Evolutionary conservation across 2,329 filamentous ascomycete genomes (phyloP).

Genomic region (Penicillium verrucosum): DNA sequence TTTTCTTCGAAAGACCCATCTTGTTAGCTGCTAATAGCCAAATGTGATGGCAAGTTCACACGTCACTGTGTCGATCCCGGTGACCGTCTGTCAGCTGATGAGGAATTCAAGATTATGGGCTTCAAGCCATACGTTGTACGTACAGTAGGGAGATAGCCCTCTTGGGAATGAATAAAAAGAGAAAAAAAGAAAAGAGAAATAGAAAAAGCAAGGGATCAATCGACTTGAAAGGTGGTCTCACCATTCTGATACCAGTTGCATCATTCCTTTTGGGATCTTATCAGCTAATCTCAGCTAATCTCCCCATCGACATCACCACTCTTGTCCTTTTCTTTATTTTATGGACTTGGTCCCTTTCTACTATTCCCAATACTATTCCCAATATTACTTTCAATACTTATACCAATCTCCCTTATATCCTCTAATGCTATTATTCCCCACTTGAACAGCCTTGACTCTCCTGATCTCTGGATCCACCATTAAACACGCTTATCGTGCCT

Average conservation of each 20-base stretch:
- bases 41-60: not conserved
- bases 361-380: not conserved
- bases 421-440: not conserved
- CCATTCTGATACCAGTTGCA: conserved; percentile 10
- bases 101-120: not conserved
- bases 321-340: not conserved
- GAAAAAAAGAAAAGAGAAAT: not conserved
- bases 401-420: not conserved
- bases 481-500: not conserved
- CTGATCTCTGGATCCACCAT: not conserved
- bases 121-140: not conserved
- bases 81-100: conserved; percentile 27
- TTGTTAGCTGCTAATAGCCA: not conserved
- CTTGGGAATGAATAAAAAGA: not conserved
- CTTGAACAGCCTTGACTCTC: not conserved
- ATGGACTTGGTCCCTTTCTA: not conserved
- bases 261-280: conserved; percentile 19
- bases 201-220: not conserved
- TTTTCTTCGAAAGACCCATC: not conserved
- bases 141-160: not conserved
- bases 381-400: not conserved
- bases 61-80: conserved; percentile 32
- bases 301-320: not conserved
- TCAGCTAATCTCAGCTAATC: conserved; percentile 1
- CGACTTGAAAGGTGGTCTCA: not conserved